A percentile compares a stretch with the other conserved stretches of the same genome.
Conservation (phyloP, 2,329 filamentous ascomycete genomes). For the Penicillium freii region DNA sequence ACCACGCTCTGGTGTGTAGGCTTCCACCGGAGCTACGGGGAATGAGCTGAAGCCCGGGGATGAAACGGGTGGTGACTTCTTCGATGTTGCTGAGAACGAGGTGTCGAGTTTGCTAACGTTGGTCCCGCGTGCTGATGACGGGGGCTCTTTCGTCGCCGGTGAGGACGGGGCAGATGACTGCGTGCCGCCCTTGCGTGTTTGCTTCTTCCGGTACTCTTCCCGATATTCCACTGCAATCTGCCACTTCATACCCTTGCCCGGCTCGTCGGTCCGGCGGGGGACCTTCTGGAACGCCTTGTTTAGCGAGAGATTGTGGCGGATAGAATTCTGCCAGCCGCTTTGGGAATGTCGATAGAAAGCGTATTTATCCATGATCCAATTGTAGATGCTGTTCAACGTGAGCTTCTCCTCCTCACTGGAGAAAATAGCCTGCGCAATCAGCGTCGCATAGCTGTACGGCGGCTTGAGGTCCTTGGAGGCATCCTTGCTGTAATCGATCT, state of each 20-base stretch:
- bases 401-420: constrained; percentile 82
- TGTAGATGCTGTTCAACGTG: constrained; percentile 89
- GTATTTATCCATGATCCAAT: constrained; percentile 86
- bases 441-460: constrained; percentile 90
- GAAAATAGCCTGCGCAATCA: constrained; percentile 95
- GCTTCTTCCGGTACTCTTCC: constrained; percentile 81
- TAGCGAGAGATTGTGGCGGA: constrained; percentile 90
- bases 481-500: constrained; percentile 66
- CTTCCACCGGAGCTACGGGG: constrained; percentile 43
- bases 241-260: constrained; percentile 99
- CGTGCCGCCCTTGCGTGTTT: constrained; percentile 42
- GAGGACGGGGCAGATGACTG: constrained; percentile 49
- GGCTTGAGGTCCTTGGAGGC: constrained; percentile 89
- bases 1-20: constrained; percentile 49
- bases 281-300: constrained; percentile 96
- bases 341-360: constrained; percentile 86
- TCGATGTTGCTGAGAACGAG: constrained; percentile 39
- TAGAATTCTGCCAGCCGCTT: constrained; percentile 97
- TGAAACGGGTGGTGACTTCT: constrained; percentile 40
- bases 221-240: constrained; percentile 80
- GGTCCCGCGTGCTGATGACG: constrained; percentile 35
- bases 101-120: constrained; percentile 38
- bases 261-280: constrained; percentile 86
- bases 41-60: constrained; percentile 44
- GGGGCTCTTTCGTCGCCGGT: constrained; percentile 45